Evolutionary conservation across 148 eudicot genomes (phyloP), one percentile per base, ranked within the genome.

Genomic region (Rhododendron ferrugineum): DNA sequence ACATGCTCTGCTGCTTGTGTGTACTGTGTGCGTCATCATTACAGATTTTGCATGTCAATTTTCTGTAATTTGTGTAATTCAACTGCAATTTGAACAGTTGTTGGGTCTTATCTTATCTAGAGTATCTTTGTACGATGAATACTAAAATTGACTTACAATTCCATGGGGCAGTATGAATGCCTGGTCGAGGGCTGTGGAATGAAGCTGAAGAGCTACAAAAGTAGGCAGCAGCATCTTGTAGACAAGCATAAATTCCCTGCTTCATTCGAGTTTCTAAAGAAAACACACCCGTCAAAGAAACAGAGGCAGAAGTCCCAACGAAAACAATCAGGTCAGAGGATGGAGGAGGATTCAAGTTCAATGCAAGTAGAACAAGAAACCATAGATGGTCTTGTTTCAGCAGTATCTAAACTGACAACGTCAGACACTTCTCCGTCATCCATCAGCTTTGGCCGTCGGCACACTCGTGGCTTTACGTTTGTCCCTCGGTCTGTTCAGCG

Each of bases 191-290:
- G 94, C 72, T 96, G 99, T 87, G 95, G 87, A n/a, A 83, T 89
- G 64, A 96, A 96, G 86, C 91, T 96, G 84, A 96, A 94, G 88
- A 94, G 88, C 87, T 94, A 95, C 90, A 95, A 92, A 90, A 92
- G 92, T 85, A 91, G 99, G 28, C 98, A 95, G 78, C 97, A 93
- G 58, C 99, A 96, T 93, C 93, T 95, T 23, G 86, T 96, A 81
- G 99, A 93, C 92, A 96, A 94, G 89, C 99, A 96, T 85, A 92
- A 94, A 78, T 96, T 96, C 86, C 99, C 99, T 4, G 72, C 88
- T 68, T 91, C 99, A 18, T 96, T 95, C 80, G 94, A 95, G 88
- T 96, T 96, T 87, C 91, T 91, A 70, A 96, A 95, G 91, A 96
- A 95, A 87, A 85, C 91, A 40, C 95, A 86, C 44, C 91, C 90